A percentile compares a stretch with the other conserved stretches of the same genome.
Evolutionary conservation across 805 yeast species (phyloP).

Genomic region (Suhomyces tanzawaensis): DNA sequence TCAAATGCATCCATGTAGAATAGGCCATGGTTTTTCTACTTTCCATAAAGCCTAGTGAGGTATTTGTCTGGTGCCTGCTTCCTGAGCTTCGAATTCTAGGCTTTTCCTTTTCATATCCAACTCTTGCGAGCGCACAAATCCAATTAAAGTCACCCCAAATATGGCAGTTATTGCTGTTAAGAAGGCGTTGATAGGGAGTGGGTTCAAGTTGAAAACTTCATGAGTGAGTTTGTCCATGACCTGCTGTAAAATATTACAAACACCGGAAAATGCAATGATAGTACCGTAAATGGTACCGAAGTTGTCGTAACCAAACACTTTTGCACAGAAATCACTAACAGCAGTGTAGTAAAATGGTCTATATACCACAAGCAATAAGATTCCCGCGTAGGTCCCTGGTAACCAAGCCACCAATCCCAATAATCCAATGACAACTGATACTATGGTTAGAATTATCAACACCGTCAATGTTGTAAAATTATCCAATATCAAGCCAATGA

Average conservation of each 20-base stretch:
- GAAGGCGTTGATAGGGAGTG: constrained; percentile 67
- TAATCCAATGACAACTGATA: constrained; percentile 66
- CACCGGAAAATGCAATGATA: constrained; percentile 76
- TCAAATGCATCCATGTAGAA: too few species aligned
- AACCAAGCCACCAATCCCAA: constrained; percentile 61
- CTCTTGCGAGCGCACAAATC: constrained; percentile 43
- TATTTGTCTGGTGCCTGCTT: constrained; percentile 48
- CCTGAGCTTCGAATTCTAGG: constrained; percentile 63
- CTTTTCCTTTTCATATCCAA: constrained; percentile 44
- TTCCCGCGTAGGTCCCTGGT: constrained; percentile 65
- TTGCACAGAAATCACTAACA: constrained; percentile 86
- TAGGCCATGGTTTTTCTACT: too few species aligned
- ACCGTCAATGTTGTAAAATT: constrained; percentile 62
- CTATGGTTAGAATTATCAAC: constrained; percentile 47
- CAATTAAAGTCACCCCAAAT: constrained; percentile 46
- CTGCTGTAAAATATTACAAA: constrained; percentile 73
- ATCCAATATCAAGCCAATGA: constrained; percentile 79
- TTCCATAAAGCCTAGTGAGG: too few species aligned
- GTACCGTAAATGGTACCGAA: constrained; percentile 92
- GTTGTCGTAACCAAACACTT: constrained; percentile 88
- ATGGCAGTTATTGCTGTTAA: constrained; percentile 55
- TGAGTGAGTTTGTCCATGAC: constrained; percentile 71
- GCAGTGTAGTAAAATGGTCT: constrained; percentile 93
- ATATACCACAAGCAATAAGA: constrained; percentile 69
- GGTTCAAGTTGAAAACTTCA: constrained; percentile 64